Evolutionary conservation across 2,329 filamentous ascomycete genomes (phyloP).

Genomic region (Periconia sp.): DNA sequence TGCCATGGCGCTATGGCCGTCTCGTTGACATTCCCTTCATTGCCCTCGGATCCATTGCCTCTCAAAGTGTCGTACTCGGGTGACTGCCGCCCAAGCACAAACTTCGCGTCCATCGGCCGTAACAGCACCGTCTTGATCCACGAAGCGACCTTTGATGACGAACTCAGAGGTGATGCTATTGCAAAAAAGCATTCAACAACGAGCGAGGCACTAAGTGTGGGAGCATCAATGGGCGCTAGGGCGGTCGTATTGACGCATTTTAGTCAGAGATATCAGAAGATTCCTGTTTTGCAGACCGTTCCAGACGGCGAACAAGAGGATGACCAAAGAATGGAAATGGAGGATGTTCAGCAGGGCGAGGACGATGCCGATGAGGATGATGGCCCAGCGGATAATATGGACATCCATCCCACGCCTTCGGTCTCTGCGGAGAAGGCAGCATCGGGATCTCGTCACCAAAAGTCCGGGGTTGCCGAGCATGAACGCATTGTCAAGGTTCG

Average conservation of each 20-base stretch:
- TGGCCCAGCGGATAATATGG: conserved; percentile 28
- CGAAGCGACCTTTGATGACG: conserved; percentile 95
- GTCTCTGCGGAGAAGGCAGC: conserved; percentile 4
- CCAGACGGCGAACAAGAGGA: conserved; percentile 37
- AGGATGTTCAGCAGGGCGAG: conserved; percentile 28
- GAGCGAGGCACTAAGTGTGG: conserved; percentile 81
- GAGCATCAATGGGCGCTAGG: conserved; percentile 77
- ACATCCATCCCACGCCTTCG: conserved; percentile 17
- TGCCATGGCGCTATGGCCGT: conserved; percentile 80
- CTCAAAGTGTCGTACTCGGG: conserved; percentile 94
- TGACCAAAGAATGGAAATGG: conserved; percentile 16
- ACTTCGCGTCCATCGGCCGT: conserved; percentile 73
- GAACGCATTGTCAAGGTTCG: conserved; percentile 45
- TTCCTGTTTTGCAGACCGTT: conserved; percentile 58
- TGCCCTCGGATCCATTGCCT: conserved; percentile 49
- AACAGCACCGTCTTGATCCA: conserved; percentile 86
- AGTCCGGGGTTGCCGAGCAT: conserved; percentile 16
- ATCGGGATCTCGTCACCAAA: conserved; percentile 10
- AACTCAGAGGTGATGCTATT: conserved; percentile 75
- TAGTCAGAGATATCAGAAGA: conserved; percentile 88
- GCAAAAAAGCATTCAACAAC: conserved; percentile 93
- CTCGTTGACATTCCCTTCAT: conserved; percentile 74
- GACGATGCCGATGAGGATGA: conserved; percentile 23
- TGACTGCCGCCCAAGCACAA: conserved; percentile 76
- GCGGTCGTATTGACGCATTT: conserved; percentile 91